Evolutionary conservation across 2,329 filamentous ascomycete species (phyloP), one percentile per base, ranked within the genome.

Genomic region (Diaporthe citrichinensis): DNA sequence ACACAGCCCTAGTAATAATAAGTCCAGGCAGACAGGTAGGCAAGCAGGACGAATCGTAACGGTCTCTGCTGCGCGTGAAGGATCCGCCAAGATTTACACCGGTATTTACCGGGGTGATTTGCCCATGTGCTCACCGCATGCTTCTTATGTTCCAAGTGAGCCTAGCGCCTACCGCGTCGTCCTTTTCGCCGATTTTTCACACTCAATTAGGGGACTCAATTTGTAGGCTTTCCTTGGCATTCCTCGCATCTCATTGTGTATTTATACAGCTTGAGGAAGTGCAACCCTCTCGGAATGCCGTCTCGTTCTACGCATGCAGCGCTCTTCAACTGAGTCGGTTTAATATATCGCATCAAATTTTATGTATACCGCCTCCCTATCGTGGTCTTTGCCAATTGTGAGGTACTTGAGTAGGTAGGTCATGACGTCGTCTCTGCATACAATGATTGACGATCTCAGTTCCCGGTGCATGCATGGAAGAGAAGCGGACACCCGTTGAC

Each of bases 51-150:
- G 65, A 68, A 69, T 69, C 65, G 55, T 3, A 55, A 41, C 46
- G n/a, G 65, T 14, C n/a, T 28, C 34, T 69, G 65, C 49, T 55
- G 34, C 46, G 46, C 49, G 31, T 28, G 65, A 31, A 69, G 65
- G 65, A 69, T 69, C n/a, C 49, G 65, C 65, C 65, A 69, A 69
- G 65, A 55, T 4, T 14, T n/a, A 25, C 41, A n/a, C 20, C 41
- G 46, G 49, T 8, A 39, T 7, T 20, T 14, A 34, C 25, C 9
- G 14, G 41, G 61, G 46, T 53, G 46, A 46, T 46, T 36, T 36
- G 34, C 34, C 62, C 44, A 20, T 20, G 31, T 55, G 65, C 46
- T 15, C 9, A 17, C 39, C 31, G 25, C 17, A 12, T 39, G 62
- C 62, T 68, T 53, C 39, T 39, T 39, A 53, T 68, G 65, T 12